Conservation (phyloP, 345 rosid genomes). For the Turritis glabra region DNA sequence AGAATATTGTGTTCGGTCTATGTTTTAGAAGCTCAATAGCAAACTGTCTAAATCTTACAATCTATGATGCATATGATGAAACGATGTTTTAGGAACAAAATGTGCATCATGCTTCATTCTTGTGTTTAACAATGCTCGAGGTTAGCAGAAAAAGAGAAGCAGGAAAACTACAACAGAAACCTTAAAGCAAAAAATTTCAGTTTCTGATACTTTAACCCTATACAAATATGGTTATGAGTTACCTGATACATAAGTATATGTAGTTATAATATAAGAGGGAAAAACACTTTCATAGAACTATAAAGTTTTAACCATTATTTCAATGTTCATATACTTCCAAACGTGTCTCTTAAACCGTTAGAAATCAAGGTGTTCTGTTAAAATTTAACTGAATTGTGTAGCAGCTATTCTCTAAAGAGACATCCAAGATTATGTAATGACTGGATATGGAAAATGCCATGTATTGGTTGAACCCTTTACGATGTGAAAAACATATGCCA, state of each 20-base stretch:
- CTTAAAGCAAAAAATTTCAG: not conserved
- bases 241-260: not conserved
- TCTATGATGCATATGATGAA: not conserved
- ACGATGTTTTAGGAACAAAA: constrained; percentile 3
- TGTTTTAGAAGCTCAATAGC: not conserved
- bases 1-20: not conserved
- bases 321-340: not conserved
- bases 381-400: not conserved
- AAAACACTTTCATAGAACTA: not conserved
- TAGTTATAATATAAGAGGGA: not conserved
- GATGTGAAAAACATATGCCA: constrained; percentile 17
- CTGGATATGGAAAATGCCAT: constrained; percentile 8
- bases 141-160: not conserved
- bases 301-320: not conserved
- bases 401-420: not conserved
- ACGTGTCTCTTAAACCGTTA: not conserved
- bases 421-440: constrained; percentile 8
- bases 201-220: not conserved
- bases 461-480: not conserved
- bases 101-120: not conserved
- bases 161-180: not conserved
- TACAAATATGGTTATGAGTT: not conserved
- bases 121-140: constrained; percentile 3
- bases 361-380: not conserved
- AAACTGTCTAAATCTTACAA: not conserved